Conservation (phyloP, 177 flowering plant genomes). For the Vitis hybrid region DNA sequence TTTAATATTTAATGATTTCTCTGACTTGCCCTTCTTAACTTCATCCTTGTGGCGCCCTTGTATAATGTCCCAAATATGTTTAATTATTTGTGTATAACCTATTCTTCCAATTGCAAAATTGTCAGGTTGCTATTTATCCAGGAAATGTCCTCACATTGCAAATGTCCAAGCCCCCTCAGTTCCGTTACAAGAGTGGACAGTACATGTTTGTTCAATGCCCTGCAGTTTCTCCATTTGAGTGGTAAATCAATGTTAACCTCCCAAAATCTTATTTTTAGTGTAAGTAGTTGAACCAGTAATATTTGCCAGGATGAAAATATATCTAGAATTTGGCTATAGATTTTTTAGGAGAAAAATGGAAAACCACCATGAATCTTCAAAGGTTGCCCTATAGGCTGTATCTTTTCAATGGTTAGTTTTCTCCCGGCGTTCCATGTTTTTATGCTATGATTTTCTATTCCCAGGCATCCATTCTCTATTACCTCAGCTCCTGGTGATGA, state of each 20-base stretch:
- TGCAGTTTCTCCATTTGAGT: constrained; percentile 94
- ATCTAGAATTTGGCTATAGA: neutral
- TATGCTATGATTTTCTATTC: constrained; percentile 1
- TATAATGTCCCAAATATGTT: neutral
- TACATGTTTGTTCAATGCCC: constrained; percentile 99
- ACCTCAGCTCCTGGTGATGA: constrained; percentile 97
- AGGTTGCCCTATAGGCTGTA: no score
- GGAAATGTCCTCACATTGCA: constrained; percentile 90
- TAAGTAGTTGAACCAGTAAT: neutral
- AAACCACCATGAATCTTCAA: no score
- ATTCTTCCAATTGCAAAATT: neutral
- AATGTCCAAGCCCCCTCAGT: constrained; percentile 93
- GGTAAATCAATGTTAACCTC: constrained; percentile 41
- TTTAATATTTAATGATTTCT: no score
- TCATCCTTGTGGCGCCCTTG: no score
- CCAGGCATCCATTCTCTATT: constrained; percentile 99
- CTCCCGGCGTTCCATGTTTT: neutral
- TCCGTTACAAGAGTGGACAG: constrained; percentile 90
- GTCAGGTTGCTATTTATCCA: constrained; percentile 92
- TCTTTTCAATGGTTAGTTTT: neutral
- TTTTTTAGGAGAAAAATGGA: neutral
- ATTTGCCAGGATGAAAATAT: neutral
- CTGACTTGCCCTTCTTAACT: no score
- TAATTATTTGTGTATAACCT: neutral
- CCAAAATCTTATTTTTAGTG: neutral